These are phyloP conservation scores for Pterocarpus macrocarpus DNA, from an alignment of 306 rosid species.

Conservation along the genomic window DNA sequence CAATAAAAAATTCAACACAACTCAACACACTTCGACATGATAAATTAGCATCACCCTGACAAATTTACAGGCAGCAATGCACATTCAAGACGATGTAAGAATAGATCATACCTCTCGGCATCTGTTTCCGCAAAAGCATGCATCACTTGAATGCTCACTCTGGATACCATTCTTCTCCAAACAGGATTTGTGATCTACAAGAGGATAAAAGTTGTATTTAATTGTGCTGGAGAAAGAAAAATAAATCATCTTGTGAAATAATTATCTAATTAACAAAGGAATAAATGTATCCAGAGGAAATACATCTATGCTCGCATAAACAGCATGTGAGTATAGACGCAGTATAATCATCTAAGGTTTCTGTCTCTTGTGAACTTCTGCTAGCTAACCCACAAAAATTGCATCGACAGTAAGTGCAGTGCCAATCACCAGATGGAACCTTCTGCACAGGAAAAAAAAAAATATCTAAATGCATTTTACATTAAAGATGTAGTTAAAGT, in stretches of 20 bases:
- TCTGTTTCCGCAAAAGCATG: constrained; percentile 63
- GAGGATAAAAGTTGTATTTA: constrained; percentile 1
- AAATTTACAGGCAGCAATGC: background rate
- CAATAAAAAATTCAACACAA: no score
- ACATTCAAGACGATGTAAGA: background rate
- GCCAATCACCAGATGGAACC: constrained; percentile 74
- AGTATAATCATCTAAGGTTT: constrained; percentile 13
- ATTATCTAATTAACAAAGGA: background rate
- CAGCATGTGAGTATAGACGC: constrained; percentile 48
- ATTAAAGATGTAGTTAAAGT: no score
- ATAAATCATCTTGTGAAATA: constrained; percentile 7
- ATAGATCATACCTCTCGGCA: constrained; percentile 65
- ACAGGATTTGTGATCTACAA: constrained; percentile 69
- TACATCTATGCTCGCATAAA: constrained; percentile 76
- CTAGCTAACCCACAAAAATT: constrained; percentile 67
- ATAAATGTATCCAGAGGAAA: constrained; percentile 26
- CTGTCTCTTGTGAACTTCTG: constrained; percentile 34
- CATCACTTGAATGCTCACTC: constrained; percentile 24
- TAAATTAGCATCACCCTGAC: constrained; percentile 22
- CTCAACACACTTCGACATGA: background rate
- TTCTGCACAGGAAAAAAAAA: constrained; percentile 56
- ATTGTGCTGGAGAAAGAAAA: constrained; percentile 9
- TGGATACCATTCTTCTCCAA: constrained; percentile 23
- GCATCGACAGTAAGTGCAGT: constrained; percentile 74
- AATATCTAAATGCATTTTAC: background rate